Evolutionary conservation across 805 yeast species (phyloP), one percentile per base, ranked within the genome.

Genomic region (Ascoidea tarda): DNA sequence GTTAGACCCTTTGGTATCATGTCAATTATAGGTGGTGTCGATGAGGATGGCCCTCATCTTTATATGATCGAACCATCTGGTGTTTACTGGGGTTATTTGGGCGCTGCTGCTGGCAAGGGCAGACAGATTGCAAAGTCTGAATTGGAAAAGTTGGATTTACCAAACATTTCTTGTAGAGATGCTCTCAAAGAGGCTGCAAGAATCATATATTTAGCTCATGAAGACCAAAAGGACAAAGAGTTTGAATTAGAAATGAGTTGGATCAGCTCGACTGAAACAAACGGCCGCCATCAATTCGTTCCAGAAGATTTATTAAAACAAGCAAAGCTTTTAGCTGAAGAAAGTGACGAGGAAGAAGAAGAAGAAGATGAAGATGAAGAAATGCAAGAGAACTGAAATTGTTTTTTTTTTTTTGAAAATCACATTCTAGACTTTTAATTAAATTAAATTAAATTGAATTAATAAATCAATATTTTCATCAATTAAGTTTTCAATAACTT

Each of bases 31-130:
- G 99, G 97, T 51, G 99, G 99, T 59, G 79, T 87, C 50, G 98
- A 91, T 65, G 83, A 79, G 47, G 79, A 85, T 55, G 98, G 97
- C 10, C 79, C 95, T 21, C 97, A 91, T 66, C 76, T 93, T 61
- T 91, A 84, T 70, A 93, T 91, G 97, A 75, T 93, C 54, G 99
- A 93, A 67, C 99, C 99, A 60, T 86, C 95, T 66, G 99, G 99
- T 57, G 74, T 88, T 1, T 88, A 83, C 64, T 95, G 99, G 98
- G 99, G 99, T 51, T 93, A 93, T 70, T 76, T 78, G 52, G 99
- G 96, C 56, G 95, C 96, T 46, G 99, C 99, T 16, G 81, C 97
- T 4, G 99, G 99, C 58, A 93, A 91, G 67, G 99, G 99, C 49
- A 81, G 98, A 68, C 99, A 93, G 69, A 79, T 87, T n/a, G 99